Percentiles rank a stretch among this genome's conserved stretches.
Conservation (phyloP, 441 rosid genomes). For the Metrosideros polymorpha region DNA sequence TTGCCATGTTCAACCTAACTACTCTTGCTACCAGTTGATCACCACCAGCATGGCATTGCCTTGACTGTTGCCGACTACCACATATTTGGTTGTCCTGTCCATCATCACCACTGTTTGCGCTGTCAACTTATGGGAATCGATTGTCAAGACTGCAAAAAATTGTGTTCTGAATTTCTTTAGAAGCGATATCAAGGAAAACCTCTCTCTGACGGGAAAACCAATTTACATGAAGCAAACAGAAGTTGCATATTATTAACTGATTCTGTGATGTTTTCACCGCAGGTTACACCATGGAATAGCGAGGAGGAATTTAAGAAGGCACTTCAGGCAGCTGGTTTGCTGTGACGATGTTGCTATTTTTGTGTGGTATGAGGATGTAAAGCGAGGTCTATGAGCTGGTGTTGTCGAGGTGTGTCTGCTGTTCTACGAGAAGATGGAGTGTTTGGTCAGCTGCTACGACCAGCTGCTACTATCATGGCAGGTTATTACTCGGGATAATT, state of each 20-base stretch:
- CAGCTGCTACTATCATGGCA: not conserved
- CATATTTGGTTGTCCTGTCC: not conserved
- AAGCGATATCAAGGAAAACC: not conserved
- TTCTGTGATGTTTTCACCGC: constrained; percentile 3
- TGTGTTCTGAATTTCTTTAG: not conserved
- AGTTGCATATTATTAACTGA: not conserved
- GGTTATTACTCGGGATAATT: not conserved
- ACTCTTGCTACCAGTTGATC: not conserved
- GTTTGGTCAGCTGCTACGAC: not conserved
- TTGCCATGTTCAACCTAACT: not conserved
- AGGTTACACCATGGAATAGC: constrained; percentile 59
- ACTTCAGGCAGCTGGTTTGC: constrained; percentile 57
- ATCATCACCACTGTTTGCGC: not conserved
- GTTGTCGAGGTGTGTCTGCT: not conserved
- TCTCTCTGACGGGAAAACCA: not conserved
- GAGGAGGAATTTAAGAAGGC: constrained; percentile 59
- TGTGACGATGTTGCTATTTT: not conserved
- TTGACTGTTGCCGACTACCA: not conserved
- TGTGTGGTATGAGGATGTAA: not conserved
- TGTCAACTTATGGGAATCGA: not conserved
- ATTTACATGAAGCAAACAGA: not conserved
- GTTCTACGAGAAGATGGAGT: not conserved
- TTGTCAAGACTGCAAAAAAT: not conserved
- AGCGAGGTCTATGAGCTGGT: not conserved
- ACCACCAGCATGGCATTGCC: not conserved